These are phyloP conservation scores for Curvularia sp. DNA, from an alignment of 2,329 filamentous ascomycete genomes.

Conservation along the genomic window DNA sequence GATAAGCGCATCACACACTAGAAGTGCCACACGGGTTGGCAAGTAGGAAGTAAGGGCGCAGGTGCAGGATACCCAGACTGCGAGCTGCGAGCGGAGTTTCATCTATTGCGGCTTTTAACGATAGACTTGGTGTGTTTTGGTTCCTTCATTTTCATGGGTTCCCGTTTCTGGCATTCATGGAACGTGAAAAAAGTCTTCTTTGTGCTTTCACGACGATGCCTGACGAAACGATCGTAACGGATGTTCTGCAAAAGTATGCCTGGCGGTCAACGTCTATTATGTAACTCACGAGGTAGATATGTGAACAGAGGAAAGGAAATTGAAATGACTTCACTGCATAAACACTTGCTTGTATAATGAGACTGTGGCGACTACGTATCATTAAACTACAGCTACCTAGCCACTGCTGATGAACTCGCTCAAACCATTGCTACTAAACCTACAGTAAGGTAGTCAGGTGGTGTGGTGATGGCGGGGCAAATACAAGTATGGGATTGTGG, in stretches of 20 bases:
- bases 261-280: constrained; percentile 32
- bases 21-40: constrained; percentile 17
- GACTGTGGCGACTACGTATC: background rate
- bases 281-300: constrained; percentile 27
- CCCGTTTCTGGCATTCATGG: constrained; percentile 37
- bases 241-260: constrained; percentile 35
- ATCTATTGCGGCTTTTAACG: constrained; percentile 45
- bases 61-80: constrained; percentile 43
- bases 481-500: no score
- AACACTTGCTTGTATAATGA: background rate
- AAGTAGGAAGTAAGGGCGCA: constrained; percentile 33
- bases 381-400: no score
- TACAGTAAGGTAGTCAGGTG: no score
- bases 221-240: constrained; percentile 38
- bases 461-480: no score
- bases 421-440: no score
- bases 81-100: constrained; percentile 40
- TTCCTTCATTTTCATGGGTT: constrained; percentile 38
- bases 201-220: constrained; percentile 41
- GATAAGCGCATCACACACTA: constrained; percentile 61
- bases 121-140: constrained; percentile 48
- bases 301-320: constrained; percentile 28
- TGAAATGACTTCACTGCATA: constrained; percentile 22
- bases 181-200: constrained; percentile 37
- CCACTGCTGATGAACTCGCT: no score